phyloP scores from a whole-genome alignment of 192 early-diverging fungal genomes.

The Coemansia biformis region DNA sequence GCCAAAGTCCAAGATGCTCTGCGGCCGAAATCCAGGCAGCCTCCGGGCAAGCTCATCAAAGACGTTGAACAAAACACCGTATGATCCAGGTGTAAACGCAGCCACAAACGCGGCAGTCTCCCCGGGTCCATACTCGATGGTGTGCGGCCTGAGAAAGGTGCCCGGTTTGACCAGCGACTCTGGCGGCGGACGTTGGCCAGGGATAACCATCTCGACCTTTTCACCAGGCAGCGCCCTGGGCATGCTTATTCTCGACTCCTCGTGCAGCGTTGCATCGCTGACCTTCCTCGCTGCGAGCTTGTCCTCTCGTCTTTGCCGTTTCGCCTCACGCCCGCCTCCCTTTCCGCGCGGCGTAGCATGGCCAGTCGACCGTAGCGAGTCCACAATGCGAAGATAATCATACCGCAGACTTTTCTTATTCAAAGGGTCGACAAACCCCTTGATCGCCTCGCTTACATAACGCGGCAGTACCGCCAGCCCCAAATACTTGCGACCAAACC shows the following conservation, averaged over 20 bases:
- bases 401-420: conserved; percentile 20
- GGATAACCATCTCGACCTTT: conserved; percentile 16
- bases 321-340: conserved; percentile 23
- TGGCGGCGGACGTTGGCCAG: conserved; percentile 26
- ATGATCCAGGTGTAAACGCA: conserved; percentile 56
- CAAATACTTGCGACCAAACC: conserved; percentile 48
- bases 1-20: conserved; percentile 70
- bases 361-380: conserved; percentile 40
- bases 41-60: conserved; percentile 58
- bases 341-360: conserved; percentile 29
- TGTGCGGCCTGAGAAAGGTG: conserved; percentile 54
- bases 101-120: conserved; percentile 74
- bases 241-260: not conserved
- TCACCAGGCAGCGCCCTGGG: conserved; percentile 27
- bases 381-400: conserved; percentile 37
- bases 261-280: not conserved
- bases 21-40: conserved; percentile 59
- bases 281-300: not conserved
- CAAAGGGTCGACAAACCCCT: not conserved
- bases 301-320: conserved; percentile 7
- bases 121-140: conserved; percentile 61
- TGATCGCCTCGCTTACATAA: conserved; percentile 12
- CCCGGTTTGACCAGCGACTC: conserved; percentile 27
- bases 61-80: conserved; percentile 65
- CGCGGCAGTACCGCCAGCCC: conserved; percentile 32